Base-by-base conservation (phyloP, 1,139 yeast species). In the Taiozyma sp. region DNA sequence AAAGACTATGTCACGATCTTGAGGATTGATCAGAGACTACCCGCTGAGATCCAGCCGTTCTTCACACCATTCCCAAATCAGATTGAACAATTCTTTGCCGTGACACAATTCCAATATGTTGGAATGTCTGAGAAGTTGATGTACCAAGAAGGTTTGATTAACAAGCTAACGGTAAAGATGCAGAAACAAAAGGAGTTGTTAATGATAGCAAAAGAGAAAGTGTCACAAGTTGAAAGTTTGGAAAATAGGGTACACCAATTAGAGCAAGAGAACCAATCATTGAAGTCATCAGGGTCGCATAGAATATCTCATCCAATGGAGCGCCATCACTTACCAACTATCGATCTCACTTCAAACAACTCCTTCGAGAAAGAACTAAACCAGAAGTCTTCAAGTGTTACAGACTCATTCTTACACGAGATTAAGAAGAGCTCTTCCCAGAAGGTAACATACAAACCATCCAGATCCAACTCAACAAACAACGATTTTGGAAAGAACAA, bases 101-200 rank as follows among this genome's bases (percentile, higher is more conserved):
- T 56, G 3, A 54, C 60, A 2, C 58, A 56, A 47, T 60, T 60
- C 48, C 63, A 60, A 39, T 57, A 53, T 40, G 52, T 56, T 37
- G 55, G 56, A 1, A 47, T 58, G 55, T 48, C 49, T 11, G 61
- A 56, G 14, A 53, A 50, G 40, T 49, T 57, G 16, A 51, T 49
- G 11, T 49, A 52, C 35, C 63, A 58, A 40, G 34, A 47, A 5
- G 42, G 46, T 8, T 26, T 50, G 13, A 55, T 60, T 4, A 41
- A 42, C 6, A 56, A 49, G 32, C 44, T 60, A 26, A 47, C 45
- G 1, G 52, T 49, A 26, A 58, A 58, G 47, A 50, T 56, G 13
- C 54, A 50, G 41, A 57, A 58, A 24, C 62, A 60, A 49, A 60
- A 56, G 42, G 49, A 51, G 21, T 48, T 60, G 26, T 51, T 60